Evolutionary conservation across 495 filamentous ascomycete species (phyloP).

Genomic region (Penicillium cataractarum): DNA sequence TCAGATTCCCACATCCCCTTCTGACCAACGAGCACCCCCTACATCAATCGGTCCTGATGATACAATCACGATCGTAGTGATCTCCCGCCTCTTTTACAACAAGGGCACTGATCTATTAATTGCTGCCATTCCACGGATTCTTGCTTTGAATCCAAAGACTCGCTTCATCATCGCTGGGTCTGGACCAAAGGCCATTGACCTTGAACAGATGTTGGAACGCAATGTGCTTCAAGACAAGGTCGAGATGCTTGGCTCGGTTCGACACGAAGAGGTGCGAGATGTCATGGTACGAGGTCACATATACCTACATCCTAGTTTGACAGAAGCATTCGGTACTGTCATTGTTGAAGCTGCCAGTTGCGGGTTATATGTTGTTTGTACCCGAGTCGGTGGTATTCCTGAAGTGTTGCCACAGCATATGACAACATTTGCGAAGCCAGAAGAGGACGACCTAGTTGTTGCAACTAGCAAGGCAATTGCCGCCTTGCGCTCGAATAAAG

Average conservation of each 20-base stretch:
- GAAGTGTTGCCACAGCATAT: conserved; percentile 89
- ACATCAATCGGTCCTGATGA: conserved; percentile 73
- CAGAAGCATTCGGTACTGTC: conserved; percentile 96
- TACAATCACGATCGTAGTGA: conserved; percentile 93
- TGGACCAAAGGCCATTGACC: conserved; percentile 93
- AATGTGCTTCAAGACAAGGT: conserved; percentile 95
- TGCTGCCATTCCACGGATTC: conserved; percentile 89
- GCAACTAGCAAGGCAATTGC: conserved; percentile 81
- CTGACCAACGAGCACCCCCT: conserved; percentile 50
- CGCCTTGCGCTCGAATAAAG: conserved; percentile 85
- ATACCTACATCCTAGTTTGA: conserved; percentile 92
- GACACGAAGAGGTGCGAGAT: conserved; percentile 94
- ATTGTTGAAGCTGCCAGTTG: conserved; percentile 96
- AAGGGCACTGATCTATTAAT: conserved; percentile 96
- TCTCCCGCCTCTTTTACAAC: conserved; percentile 97
- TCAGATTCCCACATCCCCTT: conserved; percentile 36
- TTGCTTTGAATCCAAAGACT: conserved; percentile 85
- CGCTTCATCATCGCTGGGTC: conserved; percentile 96
- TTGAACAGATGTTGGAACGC: conserved; percentile 96
- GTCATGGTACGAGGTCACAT: conserved; percentile 99
- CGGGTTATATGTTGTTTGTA: conserved; percentile 94
- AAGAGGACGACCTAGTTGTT: conserved; percentile 69
- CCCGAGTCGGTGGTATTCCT: conserved; percentile 93
- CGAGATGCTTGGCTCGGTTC: conserved; percentile 85
- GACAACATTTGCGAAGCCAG: conserved; percentile 85